phyloP scores from a whole-genome alignment of 164 flowering plant genomes.

The grape (Vitis vinifera) region ASM3070453v1 NC_081809.1:6481501-6482000 shows the following conservation, averaged over 20 bases:
- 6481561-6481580: slow-evolving; percentile 3
- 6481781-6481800: slow-evolving; percentile 23
- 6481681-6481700: slow-evolving; percentile 13
- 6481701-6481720: slow-evolving; percentile 27
- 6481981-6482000: too few relatives aligned
- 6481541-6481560: slow-evolving; percentile 1
- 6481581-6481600: background rate
- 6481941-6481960: too few relatives aligned
- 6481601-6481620: slow-evolving; percentile 20
- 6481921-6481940: too few relatives aligned
- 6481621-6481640: slow-evolving; percentile 14
- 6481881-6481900: background rate
- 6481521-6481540: slow-evolving; percentile 15
- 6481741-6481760: background rate
- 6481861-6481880: background rate
- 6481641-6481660: slow-evolving; percentile 14
- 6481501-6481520: slow-evolving; percentile 7
- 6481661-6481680: slow-evolving; percentile 23
- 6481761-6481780: slow-evolving; percentile 7
- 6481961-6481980: background rate
- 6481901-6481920: too few relatives aligned
- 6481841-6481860: background rate
- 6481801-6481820: slow-evolving; percentile 11
- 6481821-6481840: background rate
- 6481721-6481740: background rate